Base-by-base conservation (phyloP, 108 stramenopile species). In the Conticribra guillardii region DNA sequence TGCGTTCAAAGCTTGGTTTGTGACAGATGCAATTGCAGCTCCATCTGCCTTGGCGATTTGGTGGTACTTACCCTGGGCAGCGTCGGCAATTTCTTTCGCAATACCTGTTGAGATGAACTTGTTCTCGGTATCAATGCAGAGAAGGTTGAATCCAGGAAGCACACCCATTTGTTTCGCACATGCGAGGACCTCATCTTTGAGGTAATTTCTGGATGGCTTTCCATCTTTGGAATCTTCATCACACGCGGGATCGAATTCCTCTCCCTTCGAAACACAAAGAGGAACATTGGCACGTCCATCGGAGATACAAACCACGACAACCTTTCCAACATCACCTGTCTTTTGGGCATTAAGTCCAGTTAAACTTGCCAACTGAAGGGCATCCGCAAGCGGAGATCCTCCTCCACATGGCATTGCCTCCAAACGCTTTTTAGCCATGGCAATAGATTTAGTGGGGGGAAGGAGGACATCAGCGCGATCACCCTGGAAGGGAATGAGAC, bases 341-440 rank as follows among this genome's bases (percentile, higher is more conserved):
- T 96, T 97, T 76, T 93, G 92, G 18, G 96, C 95, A 69, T 98
- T 98, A 52, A 97, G 29, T 26, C 96, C 98, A 29, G 96, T 97
- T 29, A 95, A 81, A 74, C 84, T 82, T 18, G 96, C 98, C 33
- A 60, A 61, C 67, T 89, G 82, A 27, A 98, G 80, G 15, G 96
- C 96, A 67, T 98, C 89, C 5, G 98, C 98, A 18, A 98, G 80
- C 9, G 98, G 98, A 27, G 94, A 95, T 56, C 98, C 98, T 51
- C 97, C 98, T 46, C 98, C 98, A 64, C 98, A 98, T 8, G 98
- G 96, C 98, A 98, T 98, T 59, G 92, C 89, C 73, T 98, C 98
- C 61, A 98, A 64, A 46, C 98, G 81, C 44, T 85, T 91, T 79
- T 93, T 91, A 2, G 98, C 92, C 90, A 96, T 87, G 53, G 96